phyloP scores from a whole-genome alignment of 495 filamentous ascomycete genomes.

The Clohesyomyces aquaticus region DNA sequence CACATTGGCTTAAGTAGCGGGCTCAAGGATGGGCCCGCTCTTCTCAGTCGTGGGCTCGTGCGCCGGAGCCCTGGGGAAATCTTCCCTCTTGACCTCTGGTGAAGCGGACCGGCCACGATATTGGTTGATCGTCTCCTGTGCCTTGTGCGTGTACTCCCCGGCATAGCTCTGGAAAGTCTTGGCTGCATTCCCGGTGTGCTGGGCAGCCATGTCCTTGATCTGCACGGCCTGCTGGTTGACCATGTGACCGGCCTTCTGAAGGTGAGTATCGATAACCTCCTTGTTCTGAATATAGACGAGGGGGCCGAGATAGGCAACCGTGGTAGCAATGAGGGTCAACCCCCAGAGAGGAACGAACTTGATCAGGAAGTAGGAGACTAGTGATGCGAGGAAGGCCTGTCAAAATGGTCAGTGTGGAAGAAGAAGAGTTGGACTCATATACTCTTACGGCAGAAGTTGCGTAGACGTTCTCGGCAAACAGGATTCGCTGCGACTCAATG shows the following conservation, averaged over 20 bases:
- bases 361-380: conserved; percentile 90
- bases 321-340: conserved; percentile 75
- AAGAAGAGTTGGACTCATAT: too few species aligned
- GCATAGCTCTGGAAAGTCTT: conserved; percentile 38
- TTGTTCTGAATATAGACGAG: conserved; percentile 91
- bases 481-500: conserved; percentile 90
- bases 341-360: conserved; percentile 95
- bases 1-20: conserved; percentile 12
- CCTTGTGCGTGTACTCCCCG: conserved; percentile 38
- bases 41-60: conserved; percentile 51
- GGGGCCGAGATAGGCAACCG: conserved; percentile 80
- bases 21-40: conserved; percentile 25
- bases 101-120: conserved; percentile 41
- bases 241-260: conserved; percentile 70
- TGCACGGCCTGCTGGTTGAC: conserved; percentile 81
- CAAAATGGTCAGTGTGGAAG: conserved; percentile 39
- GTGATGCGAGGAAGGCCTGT: conserved; percentile 76
- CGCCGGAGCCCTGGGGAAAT: conserved; percentile 68
- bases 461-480: conserved; percentile 91
- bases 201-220: conserved; percentile 74
- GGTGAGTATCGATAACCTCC: conserved; percentile 86
- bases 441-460: conserved; percentile 81
- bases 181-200: conserved; percentile 64
- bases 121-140: conserved; percentile 33
- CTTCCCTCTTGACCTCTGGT: conserved; percentile 51